Conservation (phyloP, 306 rosid species). For the Vicia sativa region DNA sequence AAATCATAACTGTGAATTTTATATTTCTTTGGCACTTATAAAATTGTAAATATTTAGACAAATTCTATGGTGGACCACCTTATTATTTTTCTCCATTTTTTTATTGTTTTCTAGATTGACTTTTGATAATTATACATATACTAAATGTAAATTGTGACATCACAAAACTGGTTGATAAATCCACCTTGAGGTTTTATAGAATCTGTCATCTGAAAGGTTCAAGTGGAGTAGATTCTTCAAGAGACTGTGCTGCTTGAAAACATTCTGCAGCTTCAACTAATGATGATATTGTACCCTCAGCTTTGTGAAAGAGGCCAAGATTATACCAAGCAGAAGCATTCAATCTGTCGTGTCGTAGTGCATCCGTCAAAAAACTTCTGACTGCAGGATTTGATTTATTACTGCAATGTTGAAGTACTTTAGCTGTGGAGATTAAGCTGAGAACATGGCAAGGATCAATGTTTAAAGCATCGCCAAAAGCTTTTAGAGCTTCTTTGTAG, state of each 20-base stretch:
- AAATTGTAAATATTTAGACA: slow-evolving; percentile 5
- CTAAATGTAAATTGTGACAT: slow-evolving; percentile 26
- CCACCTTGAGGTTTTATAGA: slow-evolving; percentile 4
- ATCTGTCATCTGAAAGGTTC: slow-evolving; percentile 72
- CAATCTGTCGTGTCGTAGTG: slow-evolving; percentile 61
- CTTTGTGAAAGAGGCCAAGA: slow-evolving; percentile 70
- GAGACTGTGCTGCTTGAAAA: slow-evolving; percentile 73
- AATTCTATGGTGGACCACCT: background rate
- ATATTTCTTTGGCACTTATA: background rate
- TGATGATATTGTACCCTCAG: slow-evolving; percentile 55
- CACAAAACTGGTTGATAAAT: slow-evolving; percentile 30
- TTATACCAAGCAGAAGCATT: slow-evolving; percentile 81
- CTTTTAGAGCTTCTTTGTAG: slow-evolving; percentile 66
- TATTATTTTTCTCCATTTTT: too few species aligned
- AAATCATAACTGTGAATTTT: slow-evolving; percentile 18
- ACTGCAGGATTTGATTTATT: slow-evolving; percentile 43
- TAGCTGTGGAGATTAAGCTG: slow-evolving; percentile 68
- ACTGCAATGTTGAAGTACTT: slow-evolving; percentile 55
- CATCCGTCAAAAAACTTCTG: slow-evolving; percentile 73
- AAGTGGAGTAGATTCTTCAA: slow-evolving; percentile 81
- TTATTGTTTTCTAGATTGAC: slow-evolving; percentile 10
- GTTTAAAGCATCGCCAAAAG: slow-evolving; percentile 61
- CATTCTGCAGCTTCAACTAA: slow-evolving; percentile 70
- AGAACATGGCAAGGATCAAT: slow-evolving; percentile 69
- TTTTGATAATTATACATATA: slow-evolving; percentile 25